A percentile compares a stretch with the other conserved stretches of the same genome.
These are phyloP conservation scores for Neurospora sp. DNA, from an alignment of 495 filamentous ascomycete genomes.

Conservation along the genomic window DNA sequence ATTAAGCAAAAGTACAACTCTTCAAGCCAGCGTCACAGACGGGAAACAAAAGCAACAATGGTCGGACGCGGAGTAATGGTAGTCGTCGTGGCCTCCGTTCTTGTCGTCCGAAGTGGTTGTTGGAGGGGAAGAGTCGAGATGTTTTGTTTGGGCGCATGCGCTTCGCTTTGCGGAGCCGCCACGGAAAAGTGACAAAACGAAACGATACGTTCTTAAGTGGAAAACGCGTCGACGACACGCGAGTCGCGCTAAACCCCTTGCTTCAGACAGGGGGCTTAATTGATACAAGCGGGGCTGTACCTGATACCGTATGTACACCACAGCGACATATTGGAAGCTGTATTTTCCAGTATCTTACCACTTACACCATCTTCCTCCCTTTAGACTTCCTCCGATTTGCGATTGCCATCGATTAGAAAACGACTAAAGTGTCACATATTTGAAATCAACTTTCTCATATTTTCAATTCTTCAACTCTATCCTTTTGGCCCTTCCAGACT, in stretches of 20 bases:
- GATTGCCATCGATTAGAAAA: not conserved
- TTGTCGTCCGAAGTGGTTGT: conserved; percentile 1
- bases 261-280: conserved; percentile 22
- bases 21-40: not conserved
- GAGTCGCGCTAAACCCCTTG: conserved; percentile 12
- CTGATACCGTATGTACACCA: not conserved
- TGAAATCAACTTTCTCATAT: too few relatives aligned
- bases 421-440: too few relatives aligned
- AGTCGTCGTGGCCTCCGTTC: not conserved
- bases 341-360: not conserved
- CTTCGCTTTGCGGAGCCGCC: not conserved
- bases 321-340: too few relatives aligned
- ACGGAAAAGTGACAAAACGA: conserved; percentile 5
- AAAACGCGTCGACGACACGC: conserved; percentile 21
- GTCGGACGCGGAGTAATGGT: conserved; percentile 5
- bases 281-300: conserved; percentile 7
- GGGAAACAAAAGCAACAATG: not conserved
- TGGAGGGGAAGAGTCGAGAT: not conserved
- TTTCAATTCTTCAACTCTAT: too few relatives aligned
- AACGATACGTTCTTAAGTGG: not conserved
- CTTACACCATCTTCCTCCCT: not conserved
- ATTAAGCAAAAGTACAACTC: not conserved
- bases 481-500: too few relatives aligned
- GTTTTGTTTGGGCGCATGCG: not conserved
- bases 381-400: not conserved